Evolutionary conservation across 805 yeast species (phyloP).

Genomic region (Spathaspora girioi): DNA sequence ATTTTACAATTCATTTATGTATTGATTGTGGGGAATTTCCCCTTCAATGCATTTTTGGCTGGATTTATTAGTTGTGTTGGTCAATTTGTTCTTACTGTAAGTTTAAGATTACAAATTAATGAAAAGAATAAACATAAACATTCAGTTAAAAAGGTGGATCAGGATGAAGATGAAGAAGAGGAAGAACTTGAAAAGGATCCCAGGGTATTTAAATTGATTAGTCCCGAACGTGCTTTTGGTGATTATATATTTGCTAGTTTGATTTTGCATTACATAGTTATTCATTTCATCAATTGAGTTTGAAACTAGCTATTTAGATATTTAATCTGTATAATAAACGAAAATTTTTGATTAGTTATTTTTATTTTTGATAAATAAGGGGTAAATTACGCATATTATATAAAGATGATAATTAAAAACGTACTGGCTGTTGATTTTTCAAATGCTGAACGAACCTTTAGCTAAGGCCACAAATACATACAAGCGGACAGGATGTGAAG

Average conservation of each 20-base stretch:
- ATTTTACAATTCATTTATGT: slow-evolving; percentile 76
- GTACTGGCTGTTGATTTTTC: background rate
- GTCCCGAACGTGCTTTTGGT: slow-evolving; percentile 66
- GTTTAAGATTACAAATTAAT: slow-evolving; percentile 68
- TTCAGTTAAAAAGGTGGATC: slow-evolving; percentile 5
- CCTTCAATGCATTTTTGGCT: slow-evolving; percentile 94
- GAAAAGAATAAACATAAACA: slow-evolving; percentile 9
- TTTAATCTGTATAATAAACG: background rate
- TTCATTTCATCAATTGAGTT: slow-evolving; percentile 78
- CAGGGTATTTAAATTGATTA: slow-evolving; percentile 12
- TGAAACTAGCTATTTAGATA: too few species aligned
- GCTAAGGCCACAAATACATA: background rate
- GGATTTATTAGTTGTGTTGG: slow-evolving; percentile 93
- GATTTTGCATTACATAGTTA: slow-evolving; percentile 81
- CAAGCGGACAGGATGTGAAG: background rate
- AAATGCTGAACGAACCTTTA: background rate
- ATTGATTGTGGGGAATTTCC: slow-evolving; percentile 78
- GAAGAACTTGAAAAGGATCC: background rate
- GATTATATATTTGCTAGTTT: slow-evolving; percentile 87
- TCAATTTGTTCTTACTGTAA: slow-evolving; percentile 86
- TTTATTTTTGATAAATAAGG: background rate
- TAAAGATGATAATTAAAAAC: background rate
- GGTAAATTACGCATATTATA: background rate
- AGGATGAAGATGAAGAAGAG: slow-evolving; percentile 8
- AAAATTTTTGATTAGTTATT: background rate